Evolutionary conservation across 2,329 filamentous ascomycete genomes (phyloP).

Genomic region (Cladophialophora bantiana): DNA sequence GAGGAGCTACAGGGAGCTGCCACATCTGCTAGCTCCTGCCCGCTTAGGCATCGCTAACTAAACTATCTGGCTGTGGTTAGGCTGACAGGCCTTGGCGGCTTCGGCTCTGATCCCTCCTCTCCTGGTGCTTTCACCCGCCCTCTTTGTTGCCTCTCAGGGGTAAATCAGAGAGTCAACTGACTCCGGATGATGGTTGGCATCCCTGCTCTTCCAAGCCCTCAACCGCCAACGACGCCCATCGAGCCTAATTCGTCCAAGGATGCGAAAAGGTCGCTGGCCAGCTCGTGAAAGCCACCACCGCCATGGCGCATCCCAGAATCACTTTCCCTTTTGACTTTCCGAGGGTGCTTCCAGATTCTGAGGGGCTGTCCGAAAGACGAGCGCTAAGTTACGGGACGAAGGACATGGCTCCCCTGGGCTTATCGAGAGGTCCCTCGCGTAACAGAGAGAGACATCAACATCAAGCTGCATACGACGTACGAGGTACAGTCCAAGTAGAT

Average conservation of each 20-base stretch:
- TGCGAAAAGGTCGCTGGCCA: not conserved
- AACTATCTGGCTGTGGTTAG: constrained; percentile 2
- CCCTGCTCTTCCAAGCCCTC: constrained; percentile 5
- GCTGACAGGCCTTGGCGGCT: not conserved
- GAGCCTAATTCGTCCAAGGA: not conserved
- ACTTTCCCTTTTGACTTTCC: constrained; percentile 1
- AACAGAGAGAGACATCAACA: not conserved
- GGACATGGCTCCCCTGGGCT: not conserved
- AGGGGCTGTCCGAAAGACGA: not conserved
- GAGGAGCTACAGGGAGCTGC: too few relatives aligned
- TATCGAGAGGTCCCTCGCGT: not conserved
- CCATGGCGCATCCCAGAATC: not conserved
- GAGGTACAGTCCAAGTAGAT: not conserved
- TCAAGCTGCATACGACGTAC: not conserved
- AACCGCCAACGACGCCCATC: constrained; percentile 15
- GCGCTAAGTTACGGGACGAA: not conserved
- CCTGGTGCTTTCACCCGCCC: not conserved
- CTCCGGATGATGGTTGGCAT: constrained; percentile 15
- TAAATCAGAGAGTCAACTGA: constrained; percentile 17
- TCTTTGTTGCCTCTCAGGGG: not conserved
- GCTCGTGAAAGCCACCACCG: not conserved
- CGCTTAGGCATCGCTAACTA: not conserved
- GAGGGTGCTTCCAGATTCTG: constrained; percentile 1
- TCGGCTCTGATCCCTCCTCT: not conserved
- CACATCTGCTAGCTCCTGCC: too few relatives aligned